Evolutionary conservation across 108 stramenopile species (phyloP).

Genomic region (Licmophora abbreviata): DNA sequence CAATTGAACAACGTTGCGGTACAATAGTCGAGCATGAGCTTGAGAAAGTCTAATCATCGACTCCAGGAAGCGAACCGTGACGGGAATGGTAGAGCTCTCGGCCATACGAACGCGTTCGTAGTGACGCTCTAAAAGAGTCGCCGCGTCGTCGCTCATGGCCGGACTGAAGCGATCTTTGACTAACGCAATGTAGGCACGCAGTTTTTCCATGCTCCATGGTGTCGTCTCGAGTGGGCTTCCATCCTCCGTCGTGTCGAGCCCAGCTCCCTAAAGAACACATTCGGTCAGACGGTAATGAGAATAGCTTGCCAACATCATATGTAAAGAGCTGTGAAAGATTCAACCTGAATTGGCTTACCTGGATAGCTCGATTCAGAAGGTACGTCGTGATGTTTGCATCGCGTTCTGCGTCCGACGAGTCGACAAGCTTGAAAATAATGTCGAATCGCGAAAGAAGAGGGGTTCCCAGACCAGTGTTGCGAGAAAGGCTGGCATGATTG

Average conservation of each 20-base stretch:
- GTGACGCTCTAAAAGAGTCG: slow-evolving; percentile 65
- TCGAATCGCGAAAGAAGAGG: slow-evolving; percentile 98
- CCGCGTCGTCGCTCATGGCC: slow-evolving; percentile 60
- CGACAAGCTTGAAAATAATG: slow-evolving; percentile 85
- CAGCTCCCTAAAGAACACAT: slow-evolving; percentile 17
- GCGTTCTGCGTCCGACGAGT: slow-evolving; percentile 60
- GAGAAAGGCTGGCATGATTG: slow-evolving; percentile 49
- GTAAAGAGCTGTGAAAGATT: background rate
- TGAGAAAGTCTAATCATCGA: slow-evolving; percentile 89
- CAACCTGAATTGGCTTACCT: slow-evolving; percentile 17
- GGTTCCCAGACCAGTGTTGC: slow-evolving; percentile 90
- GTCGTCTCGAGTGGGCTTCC: slow-evolving; percentile 20
- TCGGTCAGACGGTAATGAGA: background rate
- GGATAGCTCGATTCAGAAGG: slow-evolving; percentile 83
- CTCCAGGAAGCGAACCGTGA: slow-evolving; percentile 92
- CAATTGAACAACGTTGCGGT: slow-evolving; percentile 56
- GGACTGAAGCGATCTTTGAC: slow-evolving; percentile 77
- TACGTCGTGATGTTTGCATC: slow-evolving; percentile 79
- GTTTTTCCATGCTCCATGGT: slow-evolving; percentile 79
- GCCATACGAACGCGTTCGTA: slow-evolving; percentile 63
- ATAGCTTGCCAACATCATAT: background rate
- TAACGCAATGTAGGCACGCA: slow-evolving; percentile 85
- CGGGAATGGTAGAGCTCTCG: slow-evolving; percentile 43
- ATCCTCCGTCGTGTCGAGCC: slow-evolving; percentile 17
- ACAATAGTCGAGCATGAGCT: slow-evolving; percentile 94